Evolutionary conservation across 148 eudicot genomes (phyloP).

Genomic region (Talinum fruticosum): DNA sequence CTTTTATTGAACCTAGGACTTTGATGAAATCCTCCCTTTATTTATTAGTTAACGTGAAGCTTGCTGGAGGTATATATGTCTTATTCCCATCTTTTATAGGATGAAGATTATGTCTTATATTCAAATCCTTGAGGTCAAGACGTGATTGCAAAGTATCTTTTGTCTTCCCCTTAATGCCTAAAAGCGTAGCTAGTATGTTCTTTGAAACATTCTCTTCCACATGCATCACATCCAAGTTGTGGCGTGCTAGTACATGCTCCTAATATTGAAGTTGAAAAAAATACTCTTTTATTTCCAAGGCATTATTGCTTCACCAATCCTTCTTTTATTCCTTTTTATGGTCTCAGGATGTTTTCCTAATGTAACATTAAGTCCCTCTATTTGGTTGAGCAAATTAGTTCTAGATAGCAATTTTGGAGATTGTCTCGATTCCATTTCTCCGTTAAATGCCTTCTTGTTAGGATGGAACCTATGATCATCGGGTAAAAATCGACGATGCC

Average conservation of each 20-base stretch:
- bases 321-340: neutral
- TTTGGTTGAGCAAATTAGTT: neutral
- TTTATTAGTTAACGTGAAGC: too few species aligned
- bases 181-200: neutral
- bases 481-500: neutral
- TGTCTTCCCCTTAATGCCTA: constrained; percentile 8
- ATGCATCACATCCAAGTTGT: too few species aligned
- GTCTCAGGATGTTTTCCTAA: neutral
- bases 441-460: constrained; percentile 2
- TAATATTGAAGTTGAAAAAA: neutral
- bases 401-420: neutral
- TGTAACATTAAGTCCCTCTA: neutral
- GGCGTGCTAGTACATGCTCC: neutral
- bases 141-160: constrained; percentile 4
- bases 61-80: too few species aligned
- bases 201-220: neutral
- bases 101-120: too few species aligned
- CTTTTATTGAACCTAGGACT: too few species aligned
- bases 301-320: neutral
- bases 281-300: neutral
- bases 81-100: too few species aligned
- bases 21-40: too few species aligned
- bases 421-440: neutral
- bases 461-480: neutral
- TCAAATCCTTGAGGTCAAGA: too few species aligned